These are phyloP conservation scores for Backusella westeae DNA, from an alignment of 192 early-diverging fungal genomes.

Conservation along the genomic window DNA sequence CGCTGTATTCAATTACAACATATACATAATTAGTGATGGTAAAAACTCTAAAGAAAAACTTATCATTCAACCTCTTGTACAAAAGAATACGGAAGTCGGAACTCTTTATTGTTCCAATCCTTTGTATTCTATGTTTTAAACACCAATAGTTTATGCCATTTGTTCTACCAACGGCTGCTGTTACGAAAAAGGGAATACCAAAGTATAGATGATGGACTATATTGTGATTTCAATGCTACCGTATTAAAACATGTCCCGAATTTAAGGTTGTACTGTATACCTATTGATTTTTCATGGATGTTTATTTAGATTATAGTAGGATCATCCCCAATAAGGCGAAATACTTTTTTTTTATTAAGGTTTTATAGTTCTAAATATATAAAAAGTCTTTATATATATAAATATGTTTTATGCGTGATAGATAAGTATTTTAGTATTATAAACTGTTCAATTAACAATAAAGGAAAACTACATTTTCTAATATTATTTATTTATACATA, in stretches of 20 bases:
- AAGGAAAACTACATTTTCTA: neutral
- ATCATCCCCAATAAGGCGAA: neutral
- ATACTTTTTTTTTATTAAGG: neutral
- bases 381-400: neutral
- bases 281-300: neutral
- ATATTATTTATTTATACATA: neutral
- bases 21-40: too few relatives aligned
- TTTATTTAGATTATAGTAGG: neutral
- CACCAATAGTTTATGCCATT: neutral
- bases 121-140: neutral
- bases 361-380: neutral
- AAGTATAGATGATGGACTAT: neutral
- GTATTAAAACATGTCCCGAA: neutral
- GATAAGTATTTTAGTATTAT: too few relatives aligned
- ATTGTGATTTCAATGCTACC: neutral
- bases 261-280: neutral
- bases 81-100: neutral
- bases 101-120: neutral
- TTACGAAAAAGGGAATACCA: neutral
- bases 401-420: too few relatives aligned
- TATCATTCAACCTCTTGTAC: neutral
- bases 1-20: too few relatives aligned
- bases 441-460: too few relatives aligned
- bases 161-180: neutral
- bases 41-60: neutral